Evolutionary conservation across 768 basidiomycete species (phyloP), one percentile per base, ranked within the genome.

Genomic region (Cantharellus anzutake): DNA sequence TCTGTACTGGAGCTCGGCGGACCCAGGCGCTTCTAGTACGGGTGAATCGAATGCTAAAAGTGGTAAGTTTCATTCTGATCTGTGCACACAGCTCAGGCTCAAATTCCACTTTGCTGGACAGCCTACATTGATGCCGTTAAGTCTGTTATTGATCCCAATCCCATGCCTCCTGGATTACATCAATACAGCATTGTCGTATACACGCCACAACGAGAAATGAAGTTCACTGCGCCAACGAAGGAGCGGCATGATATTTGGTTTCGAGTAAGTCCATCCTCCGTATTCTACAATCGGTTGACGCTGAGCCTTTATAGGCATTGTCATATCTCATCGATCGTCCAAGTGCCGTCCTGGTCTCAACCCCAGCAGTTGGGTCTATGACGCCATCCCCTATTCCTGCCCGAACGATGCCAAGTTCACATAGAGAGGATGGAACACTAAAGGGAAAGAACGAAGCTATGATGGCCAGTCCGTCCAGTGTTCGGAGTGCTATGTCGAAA

Each of bases 191-290:
- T 99, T 35, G 76, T 99, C 50, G 82, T 99, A 60, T 83, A 88
- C 34, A 96, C 93, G 0, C 86, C 90, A 5, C 86, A 91, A 63
- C 78, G 94, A 60, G 96, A 99, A 72, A 96, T 98, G 82, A 94
- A 96, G 74, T 84, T 99, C 67, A 98, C 96, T n/a, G 92, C 92
- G 3, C 84, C 86, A 2, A 93, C 84, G 4, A 87, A 88, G 68
- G 96, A 98, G 64, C 78, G 93, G 59, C 96, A 99, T 67, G 93
- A 98, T 65, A 91, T 97, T 62, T 99, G 96, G 96, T 74, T 90
- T 58, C 86, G 83, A 70, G 91, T 92, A 70, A 61, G 82, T 73
- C 3, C 42, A 41, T 5, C 35, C 11, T 7, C 59, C 4, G 35
- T 44, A 35, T 5, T 20, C 34, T 41, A 56, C 48, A 63, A 44